These are phyloP conservation scores for Apiotrichum brassicae DNA, from an alignment of 1,284 basidiomycete species.

Conservation along the genomic window DNA sequence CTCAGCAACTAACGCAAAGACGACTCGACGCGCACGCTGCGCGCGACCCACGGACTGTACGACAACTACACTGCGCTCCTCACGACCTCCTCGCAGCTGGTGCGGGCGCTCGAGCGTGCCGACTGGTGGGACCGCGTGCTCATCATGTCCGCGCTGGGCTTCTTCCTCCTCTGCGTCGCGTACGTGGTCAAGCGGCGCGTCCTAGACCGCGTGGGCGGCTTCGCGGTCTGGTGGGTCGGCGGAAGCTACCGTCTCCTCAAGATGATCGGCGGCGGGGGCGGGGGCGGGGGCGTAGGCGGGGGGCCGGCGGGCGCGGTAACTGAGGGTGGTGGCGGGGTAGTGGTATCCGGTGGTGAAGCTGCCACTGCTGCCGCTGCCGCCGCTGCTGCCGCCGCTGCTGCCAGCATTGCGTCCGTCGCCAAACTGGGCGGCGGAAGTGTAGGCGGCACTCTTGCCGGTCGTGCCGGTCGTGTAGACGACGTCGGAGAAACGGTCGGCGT, in stretches of 20 bases:
- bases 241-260: background rate
- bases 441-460: background rate
- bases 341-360: background rate
- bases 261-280: background rate
- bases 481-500: background rate
- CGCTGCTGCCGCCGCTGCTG: background rate
- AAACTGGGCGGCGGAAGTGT: background rate
- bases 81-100: conserved; percentile 68
- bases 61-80: conserved; percentile 69
- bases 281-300: background rate
- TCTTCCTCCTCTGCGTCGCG: conserved; percentile 75
- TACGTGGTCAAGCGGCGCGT: conserved; percentile 82
- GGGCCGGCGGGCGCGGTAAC: background rate
- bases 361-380: background rate
- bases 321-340: background rate
- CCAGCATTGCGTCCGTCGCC: background rate
- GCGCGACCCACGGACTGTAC: conserved; percentile 68
- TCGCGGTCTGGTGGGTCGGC: conserved; percentile 41
- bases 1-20: conserved; percentile 50
- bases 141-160: conserved; percentile 65
- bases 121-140: conserved; percentile 87
- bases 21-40: conserved; percentile 67
- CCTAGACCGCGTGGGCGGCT: conserved; percentile 54
- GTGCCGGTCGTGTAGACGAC: background rate
- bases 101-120: conserved; percentile 75